Conservation (phyloP, 176 grass and related monocot species). For the Paspalum vaginatum region DNA sequence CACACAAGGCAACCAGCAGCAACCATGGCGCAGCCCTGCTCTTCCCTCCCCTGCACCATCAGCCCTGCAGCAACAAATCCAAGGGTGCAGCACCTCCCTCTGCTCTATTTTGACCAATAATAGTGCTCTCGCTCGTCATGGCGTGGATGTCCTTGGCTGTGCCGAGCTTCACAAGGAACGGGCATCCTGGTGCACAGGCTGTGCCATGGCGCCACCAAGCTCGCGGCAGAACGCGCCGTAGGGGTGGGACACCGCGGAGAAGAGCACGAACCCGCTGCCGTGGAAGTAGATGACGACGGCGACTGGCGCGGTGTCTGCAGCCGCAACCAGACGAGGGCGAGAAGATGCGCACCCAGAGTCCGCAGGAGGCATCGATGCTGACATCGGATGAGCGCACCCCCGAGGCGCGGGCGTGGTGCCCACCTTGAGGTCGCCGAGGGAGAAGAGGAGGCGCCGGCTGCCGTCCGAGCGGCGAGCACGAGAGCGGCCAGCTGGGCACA, state of each 20-base stretch:
- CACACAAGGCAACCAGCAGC: no score
- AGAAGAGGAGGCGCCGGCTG: slow-evolving; percentile 40
- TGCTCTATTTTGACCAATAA: no score
- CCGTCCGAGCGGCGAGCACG: slow-evolving; percentile 34
- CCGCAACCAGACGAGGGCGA: slow-evolving; percentile 1
- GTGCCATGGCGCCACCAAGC: slow-evolving; percentile 48
- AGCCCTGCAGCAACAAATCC: no score
- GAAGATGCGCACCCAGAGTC: slow-evolving; percentile 59
- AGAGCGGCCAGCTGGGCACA: slow-evolving; percentile 5
- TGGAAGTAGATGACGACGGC: slow-evolving; percentile 66
- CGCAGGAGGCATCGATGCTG: slow-evolving; percentile 36
- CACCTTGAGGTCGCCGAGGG: slow-evolving; percentile 22
- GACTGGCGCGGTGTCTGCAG: background rate
- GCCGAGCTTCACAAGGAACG: no score
- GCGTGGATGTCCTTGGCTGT: no score
- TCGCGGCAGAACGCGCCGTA: slow-evolving; percentile 48
- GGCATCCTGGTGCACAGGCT: no score
- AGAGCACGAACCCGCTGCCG: slow-evolving; percentile 64
- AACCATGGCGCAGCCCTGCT: no score
- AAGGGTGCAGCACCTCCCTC: no score
- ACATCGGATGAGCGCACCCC: slow-evolving; percentile 39
- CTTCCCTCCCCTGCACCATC: no score
- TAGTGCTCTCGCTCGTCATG: no score
- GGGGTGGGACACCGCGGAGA: slow-evolving; percentile 40
- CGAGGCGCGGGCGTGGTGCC: background rate